Base-by-base conservation (phyloP, 2,329 filamentous ascomycete genomes). In the Apiospora marii region DNA sequence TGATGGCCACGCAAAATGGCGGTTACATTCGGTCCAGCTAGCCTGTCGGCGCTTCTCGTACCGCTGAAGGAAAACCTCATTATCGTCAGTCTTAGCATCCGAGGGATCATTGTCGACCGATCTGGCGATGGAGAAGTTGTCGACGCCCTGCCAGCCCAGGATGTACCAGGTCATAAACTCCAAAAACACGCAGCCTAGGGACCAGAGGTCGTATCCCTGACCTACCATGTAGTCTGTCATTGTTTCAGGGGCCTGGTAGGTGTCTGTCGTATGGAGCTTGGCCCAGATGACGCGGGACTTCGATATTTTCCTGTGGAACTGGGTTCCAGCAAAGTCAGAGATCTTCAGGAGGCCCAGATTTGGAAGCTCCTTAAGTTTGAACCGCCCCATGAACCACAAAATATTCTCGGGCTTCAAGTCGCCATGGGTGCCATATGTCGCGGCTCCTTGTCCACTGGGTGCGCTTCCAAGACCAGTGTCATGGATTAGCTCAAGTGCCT, bases 341-440 rank as follows among this genome's bases (percentile, higher is more conserved):
- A 64, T 64, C 27, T 64, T 64, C 24, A 64, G 22, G 6, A 24
- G 12, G 1, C 27, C 58, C 27, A 64, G 27, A 19, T 64, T n/a
- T 24, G 5, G 24, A 8, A 5, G 16, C 7, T 64, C 13, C 24
- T 24, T 3, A 5, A 24, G 4, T 8, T 64, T 37, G 4, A 7
- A 37, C 7, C 7, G 34, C 24, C 58, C 19, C 24, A 37, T 37
- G 19, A 64, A 64, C 27, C 27, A 64, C 19, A 64, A 7, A n/a
- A 64, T 37, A 10, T 64, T 64, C 58, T 64, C 27, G 14, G 58
- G 58, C 58, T 64, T 41, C 58, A 64, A 24, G 58, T 64, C 58
- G 27, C 58, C 58, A 37, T 64, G 58, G 3, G 58, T 64, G 5
- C 58, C 58, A 7, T 61, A 19, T 1, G 13, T 16, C 3, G 58